Evolutionary conservation across 768 basidiomycete genomes (phyloP).

Genomic region (Scleroderma bovista): DNA sequence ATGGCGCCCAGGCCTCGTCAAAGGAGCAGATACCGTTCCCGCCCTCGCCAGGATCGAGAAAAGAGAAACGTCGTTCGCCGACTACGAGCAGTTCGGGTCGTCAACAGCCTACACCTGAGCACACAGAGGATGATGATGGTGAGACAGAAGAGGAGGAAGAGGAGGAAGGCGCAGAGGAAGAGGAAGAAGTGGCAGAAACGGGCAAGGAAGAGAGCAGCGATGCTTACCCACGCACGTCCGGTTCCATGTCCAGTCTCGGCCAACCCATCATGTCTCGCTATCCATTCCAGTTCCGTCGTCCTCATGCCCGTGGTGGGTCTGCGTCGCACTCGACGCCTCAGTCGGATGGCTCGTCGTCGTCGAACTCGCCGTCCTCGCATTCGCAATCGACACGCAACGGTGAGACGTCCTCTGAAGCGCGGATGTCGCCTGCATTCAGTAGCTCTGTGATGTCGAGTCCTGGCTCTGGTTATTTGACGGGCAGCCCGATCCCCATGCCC

Average conservation of each 20-base stretch:
- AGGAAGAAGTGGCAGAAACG: slow-evolving; percentile 36
- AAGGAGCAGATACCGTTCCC: slow-evolving; percentile 72
- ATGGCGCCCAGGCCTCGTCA: slow-evolving; percentile 55
- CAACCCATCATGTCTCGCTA: slow-evolving; percentile 67
- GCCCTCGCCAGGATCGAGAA: slow-evolving; percentile 47
- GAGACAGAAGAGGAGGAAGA: slow-evolving; percentile 26
- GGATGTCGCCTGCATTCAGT: slow-evolving; percentile 38
- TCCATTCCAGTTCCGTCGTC: slow-evolving; percentile 60
- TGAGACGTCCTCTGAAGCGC: slow-evolving; percentile 54
- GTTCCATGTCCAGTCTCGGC: slow-evolving; percentile 82
- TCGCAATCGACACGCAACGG: slow-evolving; percentile 53
- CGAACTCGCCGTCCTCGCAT: slow-evolving; percentile 34
- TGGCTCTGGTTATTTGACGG: slow-evolving; percentile 26
- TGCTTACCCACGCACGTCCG: slow-evolving; percentile 64
- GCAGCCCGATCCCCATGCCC: slow-evolving; percentile 42
- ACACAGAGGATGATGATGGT: slow-evolving; percentile 21
- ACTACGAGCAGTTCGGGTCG: slow-evolving; percentile 24
- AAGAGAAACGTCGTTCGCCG: slow-evolving; percentile 30
- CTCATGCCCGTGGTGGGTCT: slow-evolving; percentile 39
- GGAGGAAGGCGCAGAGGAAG: slow-evolving; percentile 39
- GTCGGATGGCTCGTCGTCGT: slow-evolving; percentile 33
- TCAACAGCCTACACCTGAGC: slow-evolving; percentile 26
- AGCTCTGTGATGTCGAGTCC: slow-evolving; percentile 35
- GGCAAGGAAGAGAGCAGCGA: slow-evolving; percentile 37
- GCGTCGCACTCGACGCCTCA: slow-evolving; percentile 36